Base-by-base conservation (phyloP, 495 filamentous ascomycete species). In the Penicillium simplicissimum region DNA sequence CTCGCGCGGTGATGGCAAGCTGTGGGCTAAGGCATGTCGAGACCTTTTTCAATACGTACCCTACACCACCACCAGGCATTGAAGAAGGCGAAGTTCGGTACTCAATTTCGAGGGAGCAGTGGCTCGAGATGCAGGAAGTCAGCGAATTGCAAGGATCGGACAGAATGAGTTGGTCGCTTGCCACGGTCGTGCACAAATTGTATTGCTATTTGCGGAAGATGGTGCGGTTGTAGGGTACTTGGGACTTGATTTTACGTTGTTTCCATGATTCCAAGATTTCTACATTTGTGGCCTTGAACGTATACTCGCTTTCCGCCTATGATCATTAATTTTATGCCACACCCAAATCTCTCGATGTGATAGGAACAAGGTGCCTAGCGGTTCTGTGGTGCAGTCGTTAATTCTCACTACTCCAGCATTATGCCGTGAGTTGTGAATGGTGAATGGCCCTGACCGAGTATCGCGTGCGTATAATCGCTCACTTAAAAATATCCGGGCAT, bases 11-110 rank as follows among this genome's bases (percentile, higher is more conserved):
- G 7, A 66, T 66, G 63, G 48, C 48, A 0, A 49, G 35, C n/a
- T 61, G 59, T 55, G 63, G 63, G 11, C 35, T 66, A 35, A 66
- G 36, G 15, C 59, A 66, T 52, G 55, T 45, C n/a, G 54, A 55
- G 34, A 66, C 63, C 2, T 66, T 61, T 45, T 59, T 55, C 34
- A 66, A 66, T 15, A 43, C 47, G 11, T 66, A 66, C 53, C 54
- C 55, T 34, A 58, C 47, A 3, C 63, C 63, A 13, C 63, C 63
- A 13, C 59, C 55, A 1, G 63, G 63, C 0, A 66, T 66, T 52
- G 63, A 66, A 23, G 63, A 66, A 47, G 63, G 63, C 4, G 63
- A 66, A 45, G 58, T 66, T 31, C 48, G 63, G 34, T 66, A 66
- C 56, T 17, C 31, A 21, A 62, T 66, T 49, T 59, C 48, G 4